Percentiles rank a stretch among this genome's conserved stretches.
These are phyloP conservation scores for Starmerella sp. DNA, from an alignment of 805 yeast genomes.

Conservation along the genomic window DNA sequence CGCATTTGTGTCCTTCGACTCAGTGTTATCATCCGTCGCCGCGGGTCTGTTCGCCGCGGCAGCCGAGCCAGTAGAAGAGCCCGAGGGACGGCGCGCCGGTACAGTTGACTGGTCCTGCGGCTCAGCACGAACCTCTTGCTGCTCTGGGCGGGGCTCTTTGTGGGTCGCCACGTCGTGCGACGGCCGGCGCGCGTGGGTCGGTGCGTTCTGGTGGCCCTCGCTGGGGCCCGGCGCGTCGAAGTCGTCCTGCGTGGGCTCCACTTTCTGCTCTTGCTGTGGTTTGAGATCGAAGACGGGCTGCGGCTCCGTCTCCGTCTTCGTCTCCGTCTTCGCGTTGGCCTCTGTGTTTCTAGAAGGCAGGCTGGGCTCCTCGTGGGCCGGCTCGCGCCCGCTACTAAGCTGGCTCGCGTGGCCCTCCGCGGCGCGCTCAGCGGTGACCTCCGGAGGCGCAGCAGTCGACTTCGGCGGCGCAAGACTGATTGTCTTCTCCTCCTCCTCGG, in stretches of 20 bases:
- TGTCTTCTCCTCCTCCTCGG: slow-evolving; percentile 20
- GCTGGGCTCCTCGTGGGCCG: neutral
- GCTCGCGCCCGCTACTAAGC: neutral
- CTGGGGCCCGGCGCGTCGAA: neutral
- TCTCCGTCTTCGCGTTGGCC: neutral
- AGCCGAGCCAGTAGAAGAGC: no score
- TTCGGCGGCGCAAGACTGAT: slow-evolving; percentile 18
- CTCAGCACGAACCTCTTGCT: no score
- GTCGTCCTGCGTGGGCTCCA: neutral
- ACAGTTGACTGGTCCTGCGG: no score
- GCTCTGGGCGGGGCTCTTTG: no score
- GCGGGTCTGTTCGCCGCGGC: no score
- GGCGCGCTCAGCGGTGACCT: slow-evolving; percentile 1
- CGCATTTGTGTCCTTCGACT: no score
- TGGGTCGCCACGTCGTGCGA: no score
- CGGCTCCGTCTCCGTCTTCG: neutral
- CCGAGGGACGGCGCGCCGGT: no score
- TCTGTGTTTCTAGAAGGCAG: neutral
- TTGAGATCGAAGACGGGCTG: slow-evolving; percentile 2
- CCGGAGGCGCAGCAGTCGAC: neutral
- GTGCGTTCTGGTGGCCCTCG: neutral
- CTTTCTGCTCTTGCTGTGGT: slow-evolving; percentile 9
- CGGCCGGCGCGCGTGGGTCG: neutral
- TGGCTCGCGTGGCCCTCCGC: neutral
- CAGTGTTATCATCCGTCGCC: no score